Percentiles rank a stretch among this genome's conserved stretches.
Conservation (phyloP, 1,139 yeast species). For the Arxiozyma slooffiae region DNA sequence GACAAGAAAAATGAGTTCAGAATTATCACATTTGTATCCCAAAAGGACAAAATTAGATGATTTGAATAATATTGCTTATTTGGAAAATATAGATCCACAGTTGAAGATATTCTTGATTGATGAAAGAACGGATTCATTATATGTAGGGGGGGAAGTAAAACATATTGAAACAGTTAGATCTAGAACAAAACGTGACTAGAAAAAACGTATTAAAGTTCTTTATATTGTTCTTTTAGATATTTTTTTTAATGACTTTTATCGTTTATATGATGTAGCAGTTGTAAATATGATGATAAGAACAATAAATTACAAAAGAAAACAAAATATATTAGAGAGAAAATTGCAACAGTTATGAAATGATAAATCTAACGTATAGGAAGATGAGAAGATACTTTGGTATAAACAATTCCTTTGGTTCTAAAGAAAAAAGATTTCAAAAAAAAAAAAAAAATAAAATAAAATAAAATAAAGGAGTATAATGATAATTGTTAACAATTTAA, state of each 20-base stretch:
- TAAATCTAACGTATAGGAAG: not conserved
- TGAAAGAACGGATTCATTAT: slow-evolving; percentile 25
- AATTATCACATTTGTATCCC: not conserved
- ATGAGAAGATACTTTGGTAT: slow-evolving; percentile 3
- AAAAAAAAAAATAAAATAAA: too few species aligned
- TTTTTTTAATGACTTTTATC: slow-evolving; percentile 25
- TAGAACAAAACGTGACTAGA: slow-evolving; percentile 14
- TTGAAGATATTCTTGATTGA: slow-evolving; percentile 24
- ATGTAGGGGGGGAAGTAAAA: slow-evolving; percentile 24
- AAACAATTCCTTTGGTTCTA: not conserved
- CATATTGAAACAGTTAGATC: slow-evolving; percentile 21
- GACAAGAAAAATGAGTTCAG: not conserved
- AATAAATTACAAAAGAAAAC: slow-evolving; percentile 14
- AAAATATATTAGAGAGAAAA: slow-evolving; percentile 14
- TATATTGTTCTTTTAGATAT: slow-evolving; percentile 25
- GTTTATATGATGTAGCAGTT: slow-evolving; percentile 26
- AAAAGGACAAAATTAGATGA: slow-evolving; percentile 24
- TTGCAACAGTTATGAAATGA: slow-evolving; percentile 8
- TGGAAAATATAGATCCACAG: slow-evolving; percentile 28
- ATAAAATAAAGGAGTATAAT: not conserved
- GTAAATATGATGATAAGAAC: slow-evolving; percentile 29
- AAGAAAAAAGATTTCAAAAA: not conserved
- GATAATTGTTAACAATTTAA: not conserved
- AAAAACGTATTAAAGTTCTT: slow-evolving; percentile 18
- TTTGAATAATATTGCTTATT: slow-evolving; percentile 21